Conservation (phyloP, 1,284 basidiomycete species). For the Takashimella tepidaria region DNA sequence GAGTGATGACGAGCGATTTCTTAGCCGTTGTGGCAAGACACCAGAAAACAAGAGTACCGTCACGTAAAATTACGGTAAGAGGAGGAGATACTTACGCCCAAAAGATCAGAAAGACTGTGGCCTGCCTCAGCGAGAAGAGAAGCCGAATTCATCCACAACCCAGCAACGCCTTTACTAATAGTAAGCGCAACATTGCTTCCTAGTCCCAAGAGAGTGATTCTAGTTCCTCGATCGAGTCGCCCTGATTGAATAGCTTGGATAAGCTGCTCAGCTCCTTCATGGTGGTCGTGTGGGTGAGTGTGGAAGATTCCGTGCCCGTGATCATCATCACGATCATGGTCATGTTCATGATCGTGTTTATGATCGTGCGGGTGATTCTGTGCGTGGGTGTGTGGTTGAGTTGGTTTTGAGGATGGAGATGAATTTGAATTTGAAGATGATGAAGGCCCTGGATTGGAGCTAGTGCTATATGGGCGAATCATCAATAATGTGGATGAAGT, state of each 20-base stretch:
- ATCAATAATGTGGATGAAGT: background rate
- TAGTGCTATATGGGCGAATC: background rate
- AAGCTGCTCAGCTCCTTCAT: slow-evolving; percentile 65
- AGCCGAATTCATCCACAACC: slow-evolving; percentile 79
- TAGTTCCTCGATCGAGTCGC: slow-evolving; percentile 72
- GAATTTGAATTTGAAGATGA: no score
- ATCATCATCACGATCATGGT: slow-evolving; percentile 57
- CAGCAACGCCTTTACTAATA: slow-evolving; percentile 73
- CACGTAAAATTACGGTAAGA: no score
- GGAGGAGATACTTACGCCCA: slow-evolving; percentile 34
- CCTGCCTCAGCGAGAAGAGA: slow-evolving; percentile 90
- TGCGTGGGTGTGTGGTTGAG: no score
- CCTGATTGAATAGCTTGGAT: slow-evolving; percentile 60
- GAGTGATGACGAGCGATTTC: background rate
- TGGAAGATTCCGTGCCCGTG: slow-evolving; percentile 54
- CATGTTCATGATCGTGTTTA: slow-evolving; percentile 34
- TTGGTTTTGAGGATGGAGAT: no score
- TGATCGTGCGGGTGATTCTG: no score
- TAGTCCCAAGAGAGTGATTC: slow-evolving; percentile 77
- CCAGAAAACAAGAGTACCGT: no score
- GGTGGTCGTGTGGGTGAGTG: slow-evolving; percentile 51
- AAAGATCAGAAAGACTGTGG: slow-evolving; percentile 76
- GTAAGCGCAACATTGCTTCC: slow-evolving; percentile 79
- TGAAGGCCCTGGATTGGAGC: background rate
- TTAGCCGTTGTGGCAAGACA: background rate